Conservation (phyloP, 495 filamentous ascomycete species). For the Cercophora newfieldiana region DNA sequence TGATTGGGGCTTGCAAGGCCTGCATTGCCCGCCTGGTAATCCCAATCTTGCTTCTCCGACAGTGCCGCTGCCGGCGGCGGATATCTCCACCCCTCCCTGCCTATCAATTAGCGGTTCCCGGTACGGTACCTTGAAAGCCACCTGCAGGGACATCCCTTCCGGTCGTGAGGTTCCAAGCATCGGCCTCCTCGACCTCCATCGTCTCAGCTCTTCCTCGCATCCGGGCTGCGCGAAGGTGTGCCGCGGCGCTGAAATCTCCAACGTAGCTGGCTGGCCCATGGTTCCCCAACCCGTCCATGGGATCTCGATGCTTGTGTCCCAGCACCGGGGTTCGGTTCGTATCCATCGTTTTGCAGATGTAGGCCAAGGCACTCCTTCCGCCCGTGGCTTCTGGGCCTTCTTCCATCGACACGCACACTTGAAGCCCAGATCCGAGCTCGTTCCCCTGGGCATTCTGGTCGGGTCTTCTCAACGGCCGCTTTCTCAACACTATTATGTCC, state of each 20-base stretch:
- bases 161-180: background rate
- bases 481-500: background rate
- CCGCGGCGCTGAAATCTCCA: background rate
- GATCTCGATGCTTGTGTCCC: background rate
- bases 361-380: background rate
- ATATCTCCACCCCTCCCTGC: background rate
- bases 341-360: background rate
- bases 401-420: no score
- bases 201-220: background rate
- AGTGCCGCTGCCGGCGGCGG: background rate
- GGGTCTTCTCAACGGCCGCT: background rate
- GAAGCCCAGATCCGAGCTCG: background rate
- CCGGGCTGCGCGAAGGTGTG: background rate
- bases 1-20: background rate
- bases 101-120: background rate
- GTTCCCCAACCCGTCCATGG: background rate
- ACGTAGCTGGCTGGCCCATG: background rate
- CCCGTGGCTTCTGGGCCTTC: background rate
- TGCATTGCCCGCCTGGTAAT: conserved; percentile 1
- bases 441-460: no score
- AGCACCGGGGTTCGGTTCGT: background rate
- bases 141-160: conserved; percentile 7
- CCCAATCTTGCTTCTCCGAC: conserved; percentile 7
- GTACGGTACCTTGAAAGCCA: conserved; percentile 1
- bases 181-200: background rate